phyloP scores from a whole-genome alignment of 1,284 basidiomycete genomes.

The Ustilago hordei region DNA sequence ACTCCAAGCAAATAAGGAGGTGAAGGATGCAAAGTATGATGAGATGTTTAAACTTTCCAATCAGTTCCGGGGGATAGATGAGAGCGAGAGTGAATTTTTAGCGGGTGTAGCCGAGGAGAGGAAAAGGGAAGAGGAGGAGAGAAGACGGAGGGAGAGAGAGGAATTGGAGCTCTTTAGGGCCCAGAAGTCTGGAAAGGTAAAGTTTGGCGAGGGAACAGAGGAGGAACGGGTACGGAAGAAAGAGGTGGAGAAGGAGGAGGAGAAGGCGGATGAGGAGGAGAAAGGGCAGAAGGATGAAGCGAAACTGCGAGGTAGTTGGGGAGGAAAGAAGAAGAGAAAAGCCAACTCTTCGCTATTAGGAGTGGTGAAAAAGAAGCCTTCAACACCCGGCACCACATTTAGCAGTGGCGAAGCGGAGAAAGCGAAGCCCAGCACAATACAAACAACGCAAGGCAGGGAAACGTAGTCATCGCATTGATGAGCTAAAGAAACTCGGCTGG shows the following conservation, averaged over 20 bases:
- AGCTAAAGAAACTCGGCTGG: too few relatives aligned
- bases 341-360: constrained; percentile 20
- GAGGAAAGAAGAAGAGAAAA: constrained; percentile 45
- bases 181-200: background rate
- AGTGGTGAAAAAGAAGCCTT: constrained; percentile 45
- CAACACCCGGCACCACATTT: background rate
- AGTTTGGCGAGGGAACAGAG: background rate
- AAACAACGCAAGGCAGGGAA: background rate
- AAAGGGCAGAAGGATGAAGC: background rate
- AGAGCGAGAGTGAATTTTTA: constrained; percentile 61
- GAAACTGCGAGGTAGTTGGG: background rate
- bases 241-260: background rate
- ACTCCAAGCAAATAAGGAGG: constrained; percentile 58
- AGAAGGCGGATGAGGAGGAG: background rate
- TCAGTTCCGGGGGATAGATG: constrained; percentile 67
- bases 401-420: background rate
- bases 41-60: constrained; percentile 63
- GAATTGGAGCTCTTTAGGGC: constrained; percentile 53
- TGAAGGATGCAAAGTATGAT: constrained; percentile 61
- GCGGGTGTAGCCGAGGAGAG: constrained; percentile 45
- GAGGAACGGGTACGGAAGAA: background rate
- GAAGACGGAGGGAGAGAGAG: constrained; percentile 27
- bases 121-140: constrained; percentile 30
- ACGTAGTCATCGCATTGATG: too few relatives aligned
- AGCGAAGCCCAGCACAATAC: background rate